A percentile compares a stretch with the other conserved stretches of the same genome.
Evolutionary conservation across 331 rosid genomes (phyloP).

Genomic region (Quercus lobata): DNA sequence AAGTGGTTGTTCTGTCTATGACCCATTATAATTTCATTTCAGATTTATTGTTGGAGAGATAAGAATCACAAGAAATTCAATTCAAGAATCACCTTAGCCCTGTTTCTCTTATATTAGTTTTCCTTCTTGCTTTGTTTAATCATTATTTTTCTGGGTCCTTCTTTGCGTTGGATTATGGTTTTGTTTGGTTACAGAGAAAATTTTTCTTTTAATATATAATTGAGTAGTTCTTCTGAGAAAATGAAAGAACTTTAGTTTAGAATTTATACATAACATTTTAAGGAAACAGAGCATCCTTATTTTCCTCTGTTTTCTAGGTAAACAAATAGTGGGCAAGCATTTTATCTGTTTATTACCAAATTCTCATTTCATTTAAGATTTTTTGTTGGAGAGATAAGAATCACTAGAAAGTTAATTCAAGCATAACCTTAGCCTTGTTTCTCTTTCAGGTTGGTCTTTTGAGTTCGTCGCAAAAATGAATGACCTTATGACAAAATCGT

Average conservation of each 20-base stretch:
- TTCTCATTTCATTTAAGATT: not conserved
- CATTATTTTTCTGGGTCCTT: not conserved
- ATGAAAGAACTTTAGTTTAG: not conserved
- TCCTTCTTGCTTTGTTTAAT: not conserved
- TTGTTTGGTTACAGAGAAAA: not conserved
- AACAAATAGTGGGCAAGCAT: not conserved
- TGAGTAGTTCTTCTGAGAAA: not conserved
- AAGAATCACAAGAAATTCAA: not conserved
- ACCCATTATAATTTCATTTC: not conserved
- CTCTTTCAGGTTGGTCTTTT: slow-evolving; percentile 31
- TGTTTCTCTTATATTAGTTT: not conserved
- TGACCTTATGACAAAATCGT: slow-evolving; percentile 87
- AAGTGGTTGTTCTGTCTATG: not conserved
- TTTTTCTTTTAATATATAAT: not conserved
- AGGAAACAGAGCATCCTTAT: not conserved
- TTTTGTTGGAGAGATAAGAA: not conserved
- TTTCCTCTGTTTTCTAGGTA: not conserved
- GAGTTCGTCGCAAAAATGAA: slow-evolving; percentile 57
- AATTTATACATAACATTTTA: not conserved
- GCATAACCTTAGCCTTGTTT: not conserved
- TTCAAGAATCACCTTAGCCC: not conserved
- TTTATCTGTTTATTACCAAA: not conserved
- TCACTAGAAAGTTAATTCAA: not conserved
- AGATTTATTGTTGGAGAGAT: not conserved
- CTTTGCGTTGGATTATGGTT: not conserved